Evolutionary conservation across 2,329 filamentous ascomycete species (phyloP).

Genomic region (Phialemonium atrogriseum): DNA sequence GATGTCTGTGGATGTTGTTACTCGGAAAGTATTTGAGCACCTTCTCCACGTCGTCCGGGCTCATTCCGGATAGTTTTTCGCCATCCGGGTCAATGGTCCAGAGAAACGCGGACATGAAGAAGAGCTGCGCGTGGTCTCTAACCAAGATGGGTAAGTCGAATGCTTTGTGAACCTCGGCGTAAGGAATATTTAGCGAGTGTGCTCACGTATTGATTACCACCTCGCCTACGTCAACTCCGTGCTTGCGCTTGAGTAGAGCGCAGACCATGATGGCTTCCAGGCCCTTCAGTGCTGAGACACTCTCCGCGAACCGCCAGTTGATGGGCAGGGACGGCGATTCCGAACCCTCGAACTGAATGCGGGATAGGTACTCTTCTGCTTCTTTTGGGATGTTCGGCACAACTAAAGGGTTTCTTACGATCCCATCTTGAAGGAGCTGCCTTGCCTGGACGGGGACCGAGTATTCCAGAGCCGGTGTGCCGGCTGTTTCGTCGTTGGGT

Average conservation of each 20-base stretch:
- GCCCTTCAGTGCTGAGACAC: conserved; percentile 38
- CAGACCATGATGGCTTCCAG: conserved; percentile 38
- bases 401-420: conserved; percentile 1
- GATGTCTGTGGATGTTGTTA: no score
- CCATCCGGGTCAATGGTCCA: no score
- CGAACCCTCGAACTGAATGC: conserved; percentile 31
- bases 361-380: neutral
- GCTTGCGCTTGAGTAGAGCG: conserved; percentile 35
- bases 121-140: conserved; percentile 33
- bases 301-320: conserved; percentile 49
- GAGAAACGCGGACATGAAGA: conserved; percentile 30
- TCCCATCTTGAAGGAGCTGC: neutral
- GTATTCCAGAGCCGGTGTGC: no score
- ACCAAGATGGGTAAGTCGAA: no score
- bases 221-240: conserved; percentile 26
- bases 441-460: neutral
- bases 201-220: conserved; percentile 41
- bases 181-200: no score
- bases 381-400: neutral
- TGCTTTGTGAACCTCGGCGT: no score
- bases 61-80: no score
- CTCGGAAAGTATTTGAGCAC: no score
- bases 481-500: no score
- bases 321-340: conserved; percentile 38
- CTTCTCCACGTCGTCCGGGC: no score